Evolutionary conservation across 2,329 filamentous ascomycete species (phyloP).

Genomic region (Allantophomopsis lycopodina): DNA sequence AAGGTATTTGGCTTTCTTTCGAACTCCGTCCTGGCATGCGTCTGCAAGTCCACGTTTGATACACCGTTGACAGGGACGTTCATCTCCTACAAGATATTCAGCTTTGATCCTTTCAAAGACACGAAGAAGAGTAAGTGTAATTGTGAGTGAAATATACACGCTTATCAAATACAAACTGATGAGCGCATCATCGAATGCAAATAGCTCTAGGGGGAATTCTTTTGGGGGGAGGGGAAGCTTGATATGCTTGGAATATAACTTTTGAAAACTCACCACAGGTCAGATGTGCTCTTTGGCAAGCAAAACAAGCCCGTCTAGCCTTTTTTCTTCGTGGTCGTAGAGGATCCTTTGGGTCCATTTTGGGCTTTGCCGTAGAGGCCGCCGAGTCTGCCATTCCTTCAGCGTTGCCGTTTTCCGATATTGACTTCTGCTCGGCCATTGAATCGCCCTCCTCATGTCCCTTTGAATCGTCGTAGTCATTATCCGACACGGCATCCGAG

Average conservation of each 20-base stretch:
- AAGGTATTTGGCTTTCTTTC: constrained; percentile 98
- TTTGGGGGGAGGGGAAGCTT: too few relatives aligned
- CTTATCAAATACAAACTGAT: too few relatives aligned
- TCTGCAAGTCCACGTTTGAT: constrained; percentile 88
- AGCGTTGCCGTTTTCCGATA: constrained; percentile 13
- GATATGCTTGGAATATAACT: constrained; percentile 2
- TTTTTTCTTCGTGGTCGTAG: constrained; percentile 86
- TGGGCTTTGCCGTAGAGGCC: constrained; percentile 37
- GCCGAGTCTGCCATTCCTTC: constrained; percentile 20
- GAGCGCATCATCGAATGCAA: too few relatives aligned
- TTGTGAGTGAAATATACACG: too few relatives aligned
- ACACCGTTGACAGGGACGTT: constrained; percentile 85
- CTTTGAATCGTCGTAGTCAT: constrained; percentile 15
- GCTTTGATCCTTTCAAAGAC: too few relatives aligned
- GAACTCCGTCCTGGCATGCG: constrained; percentile 86
- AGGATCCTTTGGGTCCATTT: constrained; percentile 77
- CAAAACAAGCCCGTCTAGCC: constrained; percentile 87
- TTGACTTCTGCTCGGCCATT: constrained; percentile 18
- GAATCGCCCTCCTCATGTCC: constrained; percentile 17
- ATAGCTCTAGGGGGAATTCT: neutral
- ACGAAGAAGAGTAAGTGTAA: too few relatives aligned
- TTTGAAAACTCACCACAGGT: constrained; percentile 74
- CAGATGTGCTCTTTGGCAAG: constrained; percentile 91
- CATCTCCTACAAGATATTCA: constrained; percentile 52
- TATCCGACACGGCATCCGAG: constrained; percentile 20